phyloP scores from a whole-genome alignment of 2,329 filamentous ascomycete genomes.

The Myriosclerotinia curreyana region DNA sequence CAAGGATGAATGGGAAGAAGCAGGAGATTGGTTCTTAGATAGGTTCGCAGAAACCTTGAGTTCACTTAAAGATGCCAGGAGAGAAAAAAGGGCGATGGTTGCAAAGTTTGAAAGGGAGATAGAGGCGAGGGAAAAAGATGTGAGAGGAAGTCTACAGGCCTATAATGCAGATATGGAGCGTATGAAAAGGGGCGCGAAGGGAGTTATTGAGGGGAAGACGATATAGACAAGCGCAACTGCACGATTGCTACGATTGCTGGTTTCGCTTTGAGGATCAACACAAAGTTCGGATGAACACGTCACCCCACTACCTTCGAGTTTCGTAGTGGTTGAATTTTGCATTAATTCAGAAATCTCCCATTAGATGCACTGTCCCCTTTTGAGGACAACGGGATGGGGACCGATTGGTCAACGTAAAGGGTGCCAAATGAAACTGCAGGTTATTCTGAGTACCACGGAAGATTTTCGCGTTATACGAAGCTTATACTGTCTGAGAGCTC shows the following conservation, averaged over 20 bases:
- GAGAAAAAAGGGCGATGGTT: conserved; percentile 32
- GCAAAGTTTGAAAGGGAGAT: conserved; percentile 34
- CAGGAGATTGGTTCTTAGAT: conserved; percentile 37
- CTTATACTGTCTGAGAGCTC: background rate
- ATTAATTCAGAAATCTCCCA: too few species aligned
- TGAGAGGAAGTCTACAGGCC: conserved; percentile 30
- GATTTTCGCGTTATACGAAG: background rate
- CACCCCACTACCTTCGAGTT: too few species aligned
- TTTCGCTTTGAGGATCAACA: too few species aligned
- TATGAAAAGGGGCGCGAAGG: conserved; percentile 34
- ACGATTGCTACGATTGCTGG: background rate
- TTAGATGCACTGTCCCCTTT: too few species aligned
- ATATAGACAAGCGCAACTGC: background rate
- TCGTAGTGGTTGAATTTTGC: too few species aligned
- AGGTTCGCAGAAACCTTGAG: conserved; percentile 32
- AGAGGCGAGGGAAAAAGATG: conserved; percentile 32
- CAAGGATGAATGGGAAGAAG: conserved; percentile 37
- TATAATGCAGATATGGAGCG: conserved; percentile 32
- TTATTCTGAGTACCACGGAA: background rate
- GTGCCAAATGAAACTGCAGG: too few species aligned
- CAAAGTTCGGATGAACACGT: too few species aligned
- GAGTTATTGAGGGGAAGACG: conserved; percentile 22
- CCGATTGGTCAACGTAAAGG: too few species aligned
- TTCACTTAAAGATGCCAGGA: conserved; percentile 30
- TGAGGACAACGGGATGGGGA: too few species aligned